Base-by-base conservation (phyloP, 345 rosid genomes). In the Populus davidiana region DNA sequence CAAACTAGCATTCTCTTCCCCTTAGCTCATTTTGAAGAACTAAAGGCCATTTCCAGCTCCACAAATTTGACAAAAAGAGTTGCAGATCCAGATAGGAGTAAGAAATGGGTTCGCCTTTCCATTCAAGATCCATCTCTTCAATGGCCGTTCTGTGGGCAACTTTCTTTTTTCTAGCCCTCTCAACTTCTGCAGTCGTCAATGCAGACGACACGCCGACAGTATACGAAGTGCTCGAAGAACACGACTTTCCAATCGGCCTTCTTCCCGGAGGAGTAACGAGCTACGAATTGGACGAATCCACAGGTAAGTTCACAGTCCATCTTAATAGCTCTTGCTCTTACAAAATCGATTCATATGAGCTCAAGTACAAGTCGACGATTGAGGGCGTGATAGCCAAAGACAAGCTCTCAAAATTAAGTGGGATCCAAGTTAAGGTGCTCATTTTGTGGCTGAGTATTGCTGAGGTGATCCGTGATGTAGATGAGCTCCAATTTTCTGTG, bases 181-280 rank as follows among this genome's bases (percentile, higher is more conserved):
- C 70, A 3, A 1, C 35, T 7, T 11, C 72, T 39, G 36, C 49
- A 11, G 20, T 59, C 59, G 52, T 21, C 8, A 13, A 1, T 31
- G 52, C 59, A 18, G 35, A 33, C 25, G 38, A 33, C 56, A 44
- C 67, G 0, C 63, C 77, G 17, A 75, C 92, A 0, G 92, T 87
- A 11, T 92, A 93, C 81, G 84, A 88, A 77, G 83, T 73, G 36
- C 91, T 91, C 59, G 81, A 78, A 68, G 49, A 77, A 13, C 88
- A 87, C 78, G 79, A 85, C 12, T 85, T 94, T 78, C 97, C 94
- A 0, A 52, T 76, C 7, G 92, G 98, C 14, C 84, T 94, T 39
- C 94, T 94, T 54, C 95, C 94, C 1, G 76, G 80, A 67, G 97
- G 81, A 68, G 81, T 74, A 2, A 68, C 73, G 5, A 29, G 74